Evolutionary conservation across 2,329 filamentous ascomycete genomes (phyloP), one percentile per base, ranked within the genome.

Genomic region (Hymenoscyphus salicellus): DNA sequence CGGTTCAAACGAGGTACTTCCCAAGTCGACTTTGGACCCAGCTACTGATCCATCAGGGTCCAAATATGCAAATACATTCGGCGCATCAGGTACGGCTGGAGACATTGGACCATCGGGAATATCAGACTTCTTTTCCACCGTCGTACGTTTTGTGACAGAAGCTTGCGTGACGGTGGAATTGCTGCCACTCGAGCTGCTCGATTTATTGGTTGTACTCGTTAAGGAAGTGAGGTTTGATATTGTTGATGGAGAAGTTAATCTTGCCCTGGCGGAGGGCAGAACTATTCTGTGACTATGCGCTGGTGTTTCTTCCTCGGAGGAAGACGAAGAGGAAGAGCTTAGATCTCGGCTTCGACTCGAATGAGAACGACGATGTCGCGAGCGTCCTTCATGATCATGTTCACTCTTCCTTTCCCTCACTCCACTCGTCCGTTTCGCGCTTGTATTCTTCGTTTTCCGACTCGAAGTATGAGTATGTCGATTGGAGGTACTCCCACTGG

Each of bases 111-210:
- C 65, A 41, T 67, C 66, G 33, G 60, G 52, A 20, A 63, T 28
- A 55, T 70, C 69, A 23, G 69, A 17, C 38, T 68, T 66, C 55
- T 71, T 72, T 11, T 58, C 63, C 8, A 49, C 10, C 56, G 28
- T 67, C 55, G 63, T 62, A 59, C 64, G 66, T 68, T 69, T 72
- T 10, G 61, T 70, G 8, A 74, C 70, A 11, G 75, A 75, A n/a
- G 69, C 67, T 60, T 75, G 76, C 4, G 77, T 80, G 26, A 79
- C 72, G 3, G 79, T 80, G 8, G 78, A 78, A 64, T 75, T 76
- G 66, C 79, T 80, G 36, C 76, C 77, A 63, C 75, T 79, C 8
- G 79, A 80, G 58, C 75, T 75, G 38, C 75, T 75, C 0, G 78
- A 78, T 11, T 76, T 75, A 61, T 73, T 76, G 2, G 75, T 76